Percentiles rank a stretch among this genome's conserved stretches.
Evolutionary conservation across 805 yeast genomes (phyloP).

Genomic region (Candida hungchunana): DNA sequence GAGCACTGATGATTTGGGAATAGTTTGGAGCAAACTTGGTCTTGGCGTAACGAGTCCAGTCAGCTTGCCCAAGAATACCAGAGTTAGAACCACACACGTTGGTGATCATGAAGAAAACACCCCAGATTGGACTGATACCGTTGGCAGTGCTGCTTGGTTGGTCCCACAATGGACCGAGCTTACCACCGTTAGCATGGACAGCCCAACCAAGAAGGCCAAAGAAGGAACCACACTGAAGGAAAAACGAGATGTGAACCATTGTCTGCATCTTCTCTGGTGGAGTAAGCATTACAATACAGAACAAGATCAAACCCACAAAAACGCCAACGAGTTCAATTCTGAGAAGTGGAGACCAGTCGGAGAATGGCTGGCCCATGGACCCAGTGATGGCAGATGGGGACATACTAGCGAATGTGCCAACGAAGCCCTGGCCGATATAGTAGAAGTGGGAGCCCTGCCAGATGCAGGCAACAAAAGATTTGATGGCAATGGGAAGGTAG

Average conservation of each 20-base stretch:
- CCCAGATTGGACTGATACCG: slow-evolving; percentile 28
- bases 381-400: slow-evolving; percentile 31
- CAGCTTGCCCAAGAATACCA: slow-evolving; percentile 31
- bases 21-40: slow-evolving; percentile 22
- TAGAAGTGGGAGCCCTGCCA: slow-evolving; percentile 38
- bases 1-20: slow-evolving; percentile 26
- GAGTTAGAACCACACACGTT: slow-evolving; percentile 25
- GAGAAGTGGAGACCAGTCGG: slow-evolving; percentile 12
- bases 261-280: slow-evolving; percentile 30
- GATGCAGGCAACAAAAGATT: slow-evolving; percentile 33
- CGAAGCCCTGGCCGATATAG: slow-evolving; percentile 34
- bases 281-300: slow-evolving; percentile 31
- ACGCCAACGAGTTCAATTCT: slow-evolving; percentile 26
- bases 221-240: slow-evolving; percentile 27
- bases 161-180: slow-evolving; percentile 21
- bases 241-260: slow-evolving; percentile 24
- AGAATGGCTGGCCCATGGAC: slow-evolving; percentile 8
- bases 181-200: slow-evolving; percentile 27
- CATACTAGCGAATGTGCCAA: slow-evolving; percentile 28
- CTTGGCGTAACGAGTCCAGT: slow-evolving; percentile 31
- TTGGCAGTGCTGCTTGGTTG: slow-evolving; percentile 14
- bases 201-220: slow-evolving; percentile 30
- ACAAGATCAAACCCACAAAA: slow-evolving; percentile 36
- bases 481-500: slow-evolving; percentile 31
- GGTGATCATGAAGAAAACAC: slow-evolving; percentile 23